phyloP scores from a whole-genome alignment of 441 rosid species.

The Pelargonium fulgidum region DNA sequence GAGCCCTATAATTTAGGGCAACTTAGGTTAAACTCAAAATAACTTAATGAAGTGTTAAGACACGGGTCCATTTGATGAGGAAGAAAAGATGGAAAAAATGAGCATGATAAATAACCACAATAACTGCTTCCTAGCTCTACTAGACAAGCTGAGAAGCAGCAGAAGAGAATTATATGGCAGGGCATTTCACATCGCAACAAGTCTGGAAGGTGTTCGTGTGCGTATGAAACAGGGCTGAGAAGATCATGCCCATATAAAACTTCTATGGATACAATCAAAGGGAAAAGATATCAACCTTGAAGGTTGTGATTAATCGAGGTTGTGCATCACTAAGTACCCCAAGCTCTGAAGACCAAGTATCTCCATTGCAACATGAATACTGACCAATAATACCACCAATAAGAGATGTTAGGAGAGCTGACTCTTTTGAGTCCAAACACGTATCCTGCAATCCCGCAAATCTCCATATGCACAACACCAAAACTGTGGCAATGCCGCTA shows the following conservation, averaged over 20 bases:
- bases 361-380: conserved; percentile 77
- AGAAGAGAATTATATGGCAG: not conserved
- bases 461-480: conserved; percentile 42
- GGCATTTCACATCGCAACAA: not conserved
- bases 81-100: not conserved
- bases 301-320: conserved; percentile 80
- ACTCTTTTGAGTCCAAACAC: conserved; percentile 62
- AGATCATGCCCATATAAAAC: not conserved
- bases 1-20: not conserved
- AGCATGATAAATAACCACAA: not conserved
- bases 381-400: conserved; percentile 87
- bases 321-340: conserved; percentile 80
- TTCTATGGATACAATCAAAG: not conserved
- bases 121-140: not conserved
- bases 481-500: conserved; percentile 52
- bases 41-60: not conserved
- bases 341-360: conserved; percentile 94
- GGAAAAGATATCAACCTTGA: conserved; percentile 48
- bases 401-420: conserved; percentile 44
- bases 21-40: not conserved
- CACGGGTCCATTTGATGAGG: not conserved
- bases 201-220: not conserved
- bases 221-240: not conserved
- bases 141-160: not conserved
- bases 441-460: conserved; percentile 55